Conservation (phyloP, 169 alveolate species). For the Toxoplasma gondii region DNA sequence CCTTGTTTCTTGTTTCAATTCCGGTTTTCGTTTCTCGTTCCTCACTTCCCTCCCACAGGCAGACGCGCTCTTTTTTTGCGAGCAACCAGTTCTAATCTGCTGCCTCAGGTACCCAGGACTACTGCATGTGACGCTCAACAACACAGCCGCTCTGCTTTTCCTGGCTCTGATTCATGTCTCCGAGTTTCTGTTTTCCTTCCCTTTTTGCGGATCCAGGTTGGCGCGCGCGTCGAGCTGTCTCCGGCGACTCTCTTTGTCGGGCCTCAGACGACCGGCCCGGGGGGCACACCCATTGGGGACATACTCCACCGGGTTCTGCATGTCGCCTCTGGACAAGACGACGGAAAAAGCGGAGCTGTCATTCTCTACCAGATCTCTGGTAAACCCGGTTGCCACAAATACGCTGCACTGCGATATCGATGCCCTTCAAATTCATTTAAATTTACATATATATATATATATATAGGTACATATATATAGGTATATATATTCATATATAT, state of each 20-base stretch:
- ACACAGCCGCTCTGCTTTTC: too few relatives aligned
- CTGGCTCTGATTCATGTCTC: not conserved
- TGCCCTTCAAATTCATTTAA: not conserved
- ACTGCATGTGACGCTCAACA: too few relatives aligned
- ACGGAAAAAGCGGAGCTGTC: not conserved
- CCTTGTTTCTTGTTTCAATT: too few relatives aligned
- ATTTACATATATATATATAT: not conserved
- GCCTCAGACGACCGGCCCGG: not conserved
- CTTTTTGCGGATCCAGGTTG: not conserved
- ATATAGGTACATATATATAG: not conserved
- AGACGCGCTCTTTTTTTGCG: too few relatives aligned
- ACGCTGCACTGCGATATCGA: too few relatives aligned
- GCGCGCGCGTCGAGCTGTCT: not conserved
- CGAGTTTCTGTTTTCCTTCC: not conserved
- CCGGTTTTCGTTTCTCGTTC: too few relatives aligned
- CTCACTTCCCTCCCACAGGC: too few relatives aligned
- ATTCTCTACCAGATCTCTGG: not conserved
- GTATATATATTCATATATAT: too few relatives aligned
- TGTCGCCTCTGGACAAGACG: not conserved
- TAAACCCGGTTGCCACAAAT: not conserved
- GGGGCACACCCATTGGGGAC: conserved; percentile 1
- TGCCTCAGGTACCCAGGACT: too few relatives aligned
- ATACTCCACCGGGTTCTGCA: not conserved
- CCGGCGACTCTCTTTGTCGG: conserved; percentile 8
- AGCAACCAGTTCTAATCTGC: too few relatives aligned